Base-by-base conservation (phyloP, 306 rosid genomes). In the Cicer cuneatum region DNA sequence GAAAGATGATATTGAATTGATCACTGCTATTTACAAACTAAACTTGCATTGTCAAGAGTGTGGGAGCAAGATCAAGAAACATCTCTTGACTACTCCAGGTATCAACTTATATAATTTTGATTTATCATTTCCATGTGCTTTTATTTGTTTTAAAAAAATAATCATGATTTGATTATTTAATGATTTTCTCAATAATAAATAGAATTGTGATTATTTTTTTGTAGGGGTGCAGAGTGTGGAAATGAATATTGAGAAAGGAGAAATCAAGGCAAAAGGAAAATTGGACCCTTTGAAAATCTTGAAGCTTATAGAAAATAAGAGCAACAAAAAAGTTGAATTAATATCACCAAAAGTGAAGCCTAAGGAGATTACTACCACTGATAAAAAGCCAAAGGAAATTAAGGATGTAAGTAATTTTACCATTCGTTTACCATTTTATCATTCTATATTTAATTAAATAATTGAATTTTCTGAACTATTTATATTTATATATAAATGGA, bases 1-100 rank as follows among this genome's bases (percentile, higher is more conserved):
- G 53, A 78, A 89, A 66, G 75, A 48, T 3, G 60, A 13, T 10
- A 60, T 13, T 46, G 85, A 83, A 77, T 81, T 78, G 13, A 90
- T 93, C 81, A 88, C 75, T 53, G 98, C 93, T 51, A 87, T 93
- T 79, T 93, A 87, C 93, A 90, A 72, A 74, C 58, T 88, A 15
- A 87, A 85, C 40, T 79, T 93, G 12, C 98, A 93, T 73, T 93
- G 98, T 79, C 67, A 33, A 19, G 82, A 93, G 85, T 93, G 98
- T 66, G 97, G 89, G 6, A 80, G 75, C 47, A 87, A 90, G 13
- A 89, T 93, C 82, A 87, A 84, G 85, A 89, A 78, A 71, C 97
- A 89, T 73, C 97, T 93, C 52, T 41, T 82, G 33, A 47, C 76
- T 46, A 86, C 86, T 18, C 80, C 74, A 88, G 98, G 98, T 90